These are phyloP conservation scores for Claviceps arundinis DNA, from an alignment of 2,329 filamentous ascomycete genomes.

Conservation along the genomic window DNA sequence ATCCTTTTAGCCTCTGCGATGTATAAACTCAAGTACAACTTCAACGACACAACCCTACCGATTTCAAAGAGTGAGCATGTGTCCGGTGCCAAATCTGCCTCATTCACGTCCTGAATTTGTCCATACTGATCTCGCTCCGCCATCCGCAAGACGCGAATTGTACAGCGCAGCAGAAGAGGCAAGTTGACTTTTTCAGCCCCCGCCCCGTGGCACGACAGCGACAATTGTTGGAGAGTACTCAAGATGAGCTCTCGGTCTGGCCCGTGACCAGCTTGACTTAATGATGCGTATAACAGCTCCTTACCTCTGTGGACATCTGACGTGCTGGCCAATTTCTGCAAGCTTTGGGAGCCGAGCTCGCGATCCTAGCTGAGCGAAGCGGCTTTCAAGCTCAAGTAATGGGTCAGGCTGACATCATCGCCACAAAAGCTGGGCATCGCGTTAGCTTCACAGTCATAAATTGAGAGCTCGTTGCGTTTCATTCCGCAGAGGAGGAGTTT, in stretches of 20 bases:
- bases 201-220: constrained; percentile 13
- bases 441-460: constrained; percentile 29
- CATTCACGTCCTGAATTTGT: constrained; percentile 4
- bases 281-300: constrained; percentile 65
- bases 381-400: constrained; percentile 64
- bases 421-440: constrained; percentile 43
- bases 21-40: too few species aligned
- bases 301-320: constrained; percentile 29
- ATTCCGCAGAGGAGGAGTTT: constrained; percentile 62
- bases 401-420: constrained; percentile 48
- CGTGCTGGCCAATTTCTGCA: constrained; percentile 39
- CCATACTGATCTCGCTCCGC: constrained; percentile 23
- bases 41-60: constrained; percentile 18
- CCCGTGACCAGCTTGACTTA: constrained; percentile 57
- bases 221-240: constrained; percentile 21
- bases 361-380: constrained; percentile 46
- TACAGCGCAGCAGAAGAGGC: constrained; percentile 31
- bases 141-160: constrained; percentile 35
- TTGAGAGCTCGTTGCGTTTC: constrained; percentile 22
- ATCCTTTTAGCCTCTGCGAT: background rate
- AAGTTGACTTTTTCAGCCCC: constrained; percentile 15
- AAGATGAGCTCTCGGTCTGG: constrained; percentile 47
- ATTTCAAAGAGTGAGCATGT: constrained; percentile 38
- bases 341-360: constrained; percentile 47
- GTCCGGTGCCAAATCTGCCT: constrained; percentile 25